Conservation (phyloP, 2,329 filamentous ascomycete genomes). For the Coleophoma cylindrospora region DNA sequence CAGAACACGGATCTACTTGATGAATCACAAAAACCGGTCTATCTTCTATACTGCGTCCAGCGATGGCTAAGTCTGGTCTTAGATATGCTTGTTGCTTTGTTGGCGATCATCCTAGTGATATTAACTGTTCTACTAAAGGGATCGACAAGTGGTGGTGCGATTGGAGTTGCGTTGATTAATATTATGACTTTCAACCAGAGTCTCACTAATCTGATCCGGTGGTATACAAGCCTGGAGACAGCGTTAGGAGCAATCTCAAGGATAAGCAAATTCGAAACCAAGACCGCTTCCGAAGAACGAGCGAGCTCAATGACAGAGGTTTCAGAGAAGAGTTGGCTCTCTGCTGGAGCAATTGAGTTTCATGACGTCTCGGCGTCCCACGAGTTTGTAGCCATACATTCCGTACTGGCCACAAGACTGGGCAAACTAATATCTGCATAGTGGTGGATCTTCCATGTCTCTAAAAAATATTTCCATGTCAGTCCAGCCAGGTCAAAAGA, state of each 20-base stretch:
- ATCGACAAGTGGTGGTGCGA: conserved; percentile 12
- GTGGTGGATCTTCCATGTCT: neutral
- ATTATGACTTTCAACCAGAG: conserved; percentile 17
- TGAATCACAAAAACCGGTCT: conserved; percentile 49
- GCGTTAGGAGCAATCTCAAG: conserved; percentile 14
- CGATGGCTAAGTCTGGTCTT: conserved; percentile 47
- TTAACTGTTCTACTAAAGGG: conserved; percentile 24
- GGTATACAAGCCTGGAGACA: conserved; percentile 19
- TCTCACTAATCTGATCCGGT: conserved; percentile 10
- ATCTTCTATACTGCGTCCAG: conserved; percentile 51
- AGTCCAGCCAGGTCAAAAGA: conserved; percentile 45
- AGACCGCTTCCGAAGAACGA: conserved; percentile 9
- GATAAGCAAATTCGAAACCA: conserved; percentile 8
- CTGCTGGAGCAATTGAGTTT: conserved; percentile 24
- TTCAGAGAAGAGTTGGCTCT: too few relatives aligned
- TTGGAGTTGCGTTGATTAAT: conserved; percentile 22
- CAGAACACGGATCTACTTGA: conserved; percentile 43
- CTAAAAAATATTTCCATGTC: conserved; percentile 27
- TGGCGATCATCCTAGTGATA: conserved; percentile 26
- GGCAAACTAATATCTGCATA: neutral
- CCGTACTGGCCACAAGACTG: neutral
- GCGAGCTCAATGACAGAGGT: conserved; percentile 4
- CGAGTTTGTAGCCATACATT: conserved; percentile 7
- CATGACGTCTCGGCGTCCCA: conserved; percentile 22
- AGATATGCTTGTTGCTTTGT: conserved; percentile 11